Percentiles rank a stretch among this genome's conserved stretches.
phyloP scores from a whole-genome alignment of 768 basidiomycete species.

The Hemileccinum impolitum region DNA sequence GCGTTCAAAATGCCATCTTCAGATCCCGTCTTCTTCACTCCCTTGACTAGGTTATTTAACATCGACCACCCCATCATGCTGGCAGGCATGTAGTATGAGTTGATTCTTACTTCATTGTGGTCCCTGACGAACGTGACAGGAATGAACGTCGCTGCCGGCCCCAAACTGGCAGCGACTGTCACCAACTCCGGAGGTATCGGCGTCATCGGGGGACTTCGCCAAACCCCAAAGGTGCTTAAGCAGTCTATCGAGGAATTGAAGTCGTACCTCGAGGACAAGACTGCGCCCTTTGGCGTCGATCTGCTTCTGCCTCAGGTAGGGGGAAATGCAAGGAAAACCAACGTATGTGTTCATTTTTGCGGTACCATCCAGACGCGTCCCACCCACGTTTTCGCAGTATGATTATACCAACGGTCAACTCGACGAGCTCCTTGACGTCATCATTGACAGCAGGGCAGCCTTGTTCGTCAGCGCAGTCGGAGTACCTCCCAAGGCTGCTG shows the following conservation, averaged over 20 bases:
- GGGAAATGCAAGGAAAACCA: conserved; percentile 80
- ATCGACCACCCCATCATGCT: conserved; percentile 85
- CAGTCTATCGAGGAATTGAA: conserved; percentile 71
- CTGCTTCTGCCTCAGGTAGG: conserved; percentile 81
- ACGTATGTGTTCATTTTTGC: conserved; percentile 37
- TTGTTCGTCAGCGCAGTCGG: conserved; percentile 85
- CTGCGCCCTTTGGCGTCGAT: conserved; percentile 80
- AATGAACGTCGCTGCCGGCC: conserved; percentile 87
- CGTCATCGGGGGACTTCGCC: conserved; percentile 80
- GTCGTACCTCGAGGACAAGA: conserved; percentile 66
- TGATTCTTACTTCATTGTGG: background rate
- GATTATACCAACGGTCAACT: conserved; percentile 82
- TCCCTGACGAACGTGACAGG: conserved; percentile 14
- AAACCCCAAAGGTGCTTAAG: conserved; percentile 68
- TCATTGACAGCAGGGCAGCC: conserved; percentile 67
- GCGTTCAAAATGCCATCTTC: conserved; percentile 59
- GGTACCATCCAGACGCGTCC: background rate
- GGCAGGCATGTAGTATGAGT: conserved; percentile 45
- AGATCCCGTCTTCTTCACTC: conserved; percentile 61
- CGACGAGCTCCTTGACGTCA: conserved; percentile 71
- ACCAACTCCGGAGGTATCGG: conserved; percentile 90
- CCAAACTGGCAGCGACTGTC: conserved; percentile 82
- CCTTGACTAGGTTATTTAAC: conserved; percentile 70
- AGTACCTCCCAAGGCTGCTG: conserved; percentile 78
- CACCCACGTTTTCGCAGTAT: conserved; percentile 30